Evolutionary conservation across 192 early-diverging fungal genomes (phyloP), one percentile per base, ranked within the genome.

Genomic region (Geranomyces michiganensis): DNA sequence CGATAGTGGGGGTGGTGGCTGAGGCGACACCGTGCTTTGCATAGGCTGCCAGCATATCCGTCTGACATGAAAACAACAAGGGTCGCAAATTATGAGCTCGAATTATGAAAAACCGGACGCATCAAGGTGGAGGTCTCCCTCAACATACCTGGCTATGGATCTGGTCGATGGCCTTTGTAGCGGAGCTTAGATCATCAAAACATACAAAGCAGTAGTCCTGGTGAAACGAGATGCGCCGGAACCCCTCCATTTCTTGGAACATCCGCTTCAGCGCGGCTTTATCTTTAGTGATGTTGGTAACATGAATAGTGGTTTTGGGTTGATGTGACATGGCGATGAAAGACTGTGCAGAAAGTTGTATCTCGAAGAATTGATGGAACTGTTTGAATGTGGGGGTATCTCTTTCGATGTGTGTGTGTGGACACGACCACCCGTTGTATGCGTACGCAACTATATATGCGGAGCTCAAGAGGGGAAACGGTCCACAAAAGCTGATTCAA

Each of bases 11-110:
- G 22, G 78, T 75, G 9, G 72, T 77, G 31, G 81, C 68, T 24
- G 75, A 68, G 10, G 81, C 76, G 27, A 80, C 82, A 14, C 80
- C 77, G 62, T 82, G 75, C 45, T 84, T 84, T 4, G 82, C 82
- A 53, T 84, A 84, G 10, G 82, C 80, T 14, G 82, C 82, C 24
- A 84, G 72, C 82, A 84, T 84, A 47, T 84, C 82, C 29, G 82
- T 84, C 60, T 71, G 33, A n/a, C 3, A n/a, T 4, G 62, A 19
- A 33, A 64, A 24, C 46, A 14, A n/a, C n/a, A n/a, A 10, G 36
- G 32, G 2, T 4, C 30, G 32, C n/a, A 5, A 64, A 19, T 5
- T 19, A 22, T 30, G 3, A 21, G 33, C 15, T 14, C 19, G 21
- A 15, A 17, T 26, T 33, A 21, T 3, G 3, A 33, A 29, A 30